Percentiles rank a stretch among this genome's conserved stretches.
These are phyloP conservation scores for Myriangium duriaei DNA, from an alignment of 2,329 filamentous ascomycete species.

Conservation along the genomic window DNA sequence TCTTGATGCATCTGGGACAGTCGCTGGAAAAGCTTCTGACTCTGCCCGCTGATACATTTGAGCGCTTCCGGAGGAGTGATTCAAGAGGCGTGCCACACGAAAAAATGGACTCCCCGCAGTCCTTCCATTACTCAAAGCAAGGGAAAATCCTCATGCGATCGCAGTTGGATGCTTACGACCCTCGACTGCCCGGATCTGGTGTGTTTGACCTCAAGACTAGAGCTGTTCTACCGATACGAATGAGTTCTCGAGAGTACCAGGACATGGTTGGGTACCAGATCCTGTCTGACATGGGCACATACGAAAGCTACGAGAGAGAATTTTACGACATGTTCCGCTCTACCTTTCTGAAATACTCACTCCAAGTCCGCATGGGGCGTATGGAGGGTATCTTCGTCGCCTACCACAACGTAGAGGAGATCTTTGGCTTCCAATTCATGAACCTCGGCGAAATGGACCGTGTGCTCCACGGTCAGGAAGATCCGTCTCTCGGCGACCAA, in stretches of 20 bases:
- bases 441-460: conserved; percentile 75
- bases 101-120: conserved; percentile 58
- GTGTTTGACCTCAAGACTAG: conserved; percentile 96
- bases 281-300: conserved; percentile 58
- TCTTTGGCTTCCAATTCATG: conserved; percentile 97
- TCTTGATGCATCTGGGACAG: conserved; percentile 84
- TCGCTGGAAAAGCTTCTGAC: conserved; percentile 96
- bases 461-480: conserved; percentile 67
- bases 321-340: conserved; percentile 94
- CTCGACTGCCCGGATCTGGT: conserved; percentile 73
- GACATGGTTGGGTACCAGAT: conserved; percentile 81
- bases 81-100: conserved; percentile 58
- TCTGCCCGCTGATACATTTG: conserved; percentile 66
- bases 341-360: conserved; percentile 89
- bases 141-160: conserved; percentile 90
- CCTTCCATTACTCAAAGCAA: conserved; percentile 76
- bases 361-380: conserved; percentile 90
- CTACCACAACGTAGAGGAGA: conserved; percentile 85
- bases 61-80: conserved; percentile 62
- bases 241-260: conserved; percentile 63
- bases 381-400: conserved; percentile 99
- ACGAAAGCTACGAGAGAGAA: conserved; percentile 87
- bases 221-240: conserved; percentile 81
- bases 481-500: conserved; percentile 57
- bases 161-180: conserved; percentile 82